These are phyloP conservation scores for Salix arbutifolia DNA, from an alignment of 345 rosid species.

Conservation along the genomic window DNA sequence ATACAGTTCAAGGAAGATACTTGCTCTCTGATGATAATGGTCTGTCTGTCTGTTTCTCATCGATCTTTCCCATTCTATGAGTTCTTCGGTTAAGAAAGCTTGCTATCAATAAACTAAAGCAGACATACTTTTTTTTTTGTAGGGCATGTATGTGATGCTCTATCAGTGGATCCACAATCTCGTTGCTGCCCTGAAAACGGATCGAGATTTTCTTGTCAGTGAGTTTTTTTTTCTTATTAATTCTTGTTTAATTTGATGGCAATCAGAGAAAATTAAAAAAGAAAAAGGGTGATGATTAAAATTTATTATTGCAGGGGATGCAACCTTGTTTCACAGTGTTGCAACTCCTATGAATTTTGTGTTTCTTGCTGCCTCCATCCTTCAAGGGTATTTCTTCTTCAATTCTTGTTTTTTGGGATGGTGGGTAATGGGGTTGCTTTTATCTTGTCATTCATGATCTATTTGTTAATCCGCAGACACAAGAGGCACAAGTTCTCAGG, in stretches of 20 bases:
- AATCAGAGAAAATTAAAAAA: background rate
- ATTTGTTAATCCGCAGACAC: conserved; percentile 45
- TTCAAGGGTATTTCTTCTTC: conserved; percentile 43
- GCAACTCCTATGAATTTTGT: conserved; percentile 82
- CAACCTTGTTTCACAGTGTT: conserved; percentile 69
- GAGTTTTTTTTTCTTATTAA: conserved; percentile 38
- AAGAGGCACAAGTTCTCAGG: conserved; percentile 47
- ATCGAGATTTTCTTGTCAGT: conserved; percentile 91
- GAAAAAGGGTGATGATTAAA: background rate
- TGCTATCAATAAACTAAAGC: background rate
- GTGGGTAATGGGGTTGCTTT: conserved; percentile 3
- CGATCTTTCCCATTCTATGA: background rate
- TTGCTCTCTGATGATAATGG: conserved; percentile 81
- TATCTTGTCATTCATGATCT: conserved; percentile 17
- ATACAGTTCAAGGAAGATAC: conserved; percentile 82
- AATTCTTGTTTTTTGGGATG: conserved; percentile 1
- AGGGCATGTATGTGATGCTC: conserved; percentile 86
- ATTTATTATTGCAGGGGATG: conserved; percentile 57
- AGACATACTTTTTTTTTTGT: background rate
- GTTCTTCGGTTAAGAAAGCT: background rate
- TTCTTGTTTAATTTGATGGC: background rate
- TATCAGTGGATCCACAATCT: conserved; percentile 66
- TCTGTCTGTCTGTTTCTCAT: background rate
- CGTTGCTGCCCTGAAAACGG: conserved; percentile 80
- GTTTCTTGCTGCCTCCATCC: conserved; percentile 91